These are phyloP conservation scores for Cryptosporidium ubiquitum DNA, from an alignment of 169 alveolate species.

Conservation along the genomic window DNA sequence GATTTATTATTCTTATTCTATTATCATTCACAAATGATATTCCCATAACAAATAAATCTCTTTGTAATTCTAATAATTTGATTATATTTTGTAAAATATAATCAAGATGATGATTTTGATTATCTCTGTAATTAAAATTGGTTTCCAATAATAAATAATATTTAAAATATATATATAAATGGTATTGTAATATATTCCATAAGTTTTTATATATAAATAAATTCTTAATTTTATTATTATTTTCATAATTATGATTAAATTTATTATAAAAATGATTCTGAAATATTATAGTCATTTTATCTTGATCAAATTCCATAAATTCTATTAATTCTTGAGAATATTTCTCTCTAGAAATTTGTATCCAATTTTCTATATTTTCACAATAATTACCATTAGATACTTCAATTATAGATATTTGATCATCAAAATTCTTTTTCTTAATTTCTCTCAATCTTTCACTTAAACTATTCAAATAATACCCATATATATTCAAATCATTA, in stretches of 20 bases:
- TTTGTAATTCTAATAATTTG: slow-evolving; percentile 30
- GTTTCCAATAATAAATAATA: neutral
- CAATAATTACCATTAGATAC: neutral
- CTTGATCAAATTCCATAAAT: slow-evolving; percentile 3
- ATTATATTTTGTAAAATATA: neutral
- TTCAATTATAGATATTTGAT: neutral
- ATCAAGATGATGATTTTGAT: neutral
- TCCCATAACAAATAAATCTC: slow-evolving; percentile 8
- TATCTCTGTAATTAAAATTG: neutral
- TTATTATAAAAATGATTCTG: slow-evolving; percentile 3
- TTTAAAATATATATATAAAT: slow-evolving; percentile 26
- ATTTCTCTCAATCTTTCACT: neutral
- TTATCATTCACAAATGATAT: slow-evolving; percentile 21
- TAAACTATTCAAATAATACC: slow-evolving; percentile 22
- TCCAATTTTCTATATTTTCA: slow-evolving; percentile 25
- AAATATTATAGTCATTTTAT: slow-evolving; percentile 19
- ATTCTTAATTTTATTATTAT: neutral
- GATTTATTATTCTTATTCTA: neutral
- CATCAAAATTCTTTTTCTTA: neutral
- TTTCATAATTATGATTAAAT: neutral
- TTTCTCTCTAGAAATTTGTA: slow-evolving; percentile 6
- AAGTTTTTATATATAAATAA: slow-evolving; percentile 5
- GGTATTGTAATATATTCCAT: slow-evolving; percentile 42
- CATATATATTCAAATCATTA: slow-evolving; percentile 46
- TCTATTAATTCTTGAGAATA: neutral